Base-by-base conservation (phyloP, 202 grass and related monocot species). In the Dendrocalamus latiflorus region DNA sequence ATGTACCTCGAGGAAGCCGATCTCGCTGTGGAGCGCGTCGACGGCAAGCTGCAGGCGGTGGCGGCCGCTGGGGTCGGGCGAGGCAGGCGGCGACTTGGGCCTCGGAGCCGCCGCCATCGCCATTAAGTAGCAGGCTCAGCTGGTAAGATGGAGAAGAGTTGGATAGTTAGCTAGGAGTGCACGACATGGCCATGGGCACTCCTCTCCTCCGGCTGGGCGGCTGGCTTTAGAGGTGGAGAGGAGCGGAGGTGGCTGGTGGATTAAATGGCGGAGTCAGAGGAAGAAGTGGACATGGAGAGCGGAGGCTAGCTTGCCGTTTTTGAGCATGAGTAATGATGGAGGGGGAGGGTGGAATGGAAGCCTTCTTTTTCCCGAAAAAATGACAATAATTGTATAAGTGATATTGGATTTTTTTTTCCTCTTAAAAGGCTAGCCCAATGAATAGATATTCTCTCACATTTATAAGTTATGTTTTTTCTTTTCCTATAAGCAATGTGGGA, bases 11-110 rank as follows among this genome's bases (percentile, higher is more conserved):
- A 97, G 82, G 76, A 83, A 97, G 48, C 85, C 70, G 81, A 97
- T 94, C 88, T 97, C 92, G 43, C 87, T 77, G 89, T 91, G 83
- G 17, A 97, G 81, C 61, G 85, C 66, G 70, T 94, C 86, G 85
- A 94, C 88, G 43, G 92, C 92, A 44, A 84, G 80, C 85, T 84
- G 86, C 76, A 97, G 85, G 59, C 86, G 87, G 64, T 91, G 94
- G 66, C 90, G 88, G 81, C 94, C 94, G 54, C 86, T 89, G 20
- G 91, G 86, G 73, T 97, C 92, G 1, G 92, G 92, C 66, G 89
- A 78, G n/a, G n/a, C n/a, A n/a, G n/a, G n/a, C n/a, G n/a, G n/a
- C n/a, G n/a, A n/a, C n/a, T n/a, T n/a, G n/a, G n/a, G n/a, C n/a
- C n/a, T n/a, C n/a, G 51, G 87, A 49, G 79, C 51, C 39, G 68